phyloP scores from a whole-genome alignment of 495 filamentous ascomycete species.

The Aspergillus sclerotiicarbonarius region DNA sequence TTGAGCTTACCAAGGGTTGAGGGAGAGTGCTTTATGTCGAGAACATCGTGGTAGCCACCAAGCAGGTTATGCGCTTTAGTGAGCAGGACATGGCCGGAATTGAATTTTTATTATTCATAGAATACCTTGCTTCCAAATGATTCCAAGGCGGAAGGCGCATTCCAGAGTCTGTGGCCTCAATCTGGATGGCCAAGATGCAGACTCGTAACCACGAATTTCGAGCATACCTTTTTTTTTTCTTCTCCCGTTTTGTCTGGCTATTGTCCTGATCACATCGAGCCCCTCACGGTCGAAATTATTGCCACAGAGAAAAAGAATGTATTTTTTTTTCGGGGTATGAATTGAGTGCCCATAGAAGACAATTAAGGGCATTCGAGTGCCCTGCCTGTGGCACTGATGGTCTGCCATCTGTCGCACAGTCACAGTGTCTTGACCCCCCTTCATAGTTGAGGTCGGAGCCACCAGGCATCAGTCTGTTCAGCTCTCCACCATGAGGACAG shows the following conservation, averaged over 20 bases:
- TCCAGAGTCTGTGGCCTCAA: background rate
- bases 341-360: no score
- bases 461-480: background rate
- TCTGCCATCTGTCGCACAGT: background rate
- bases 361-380: no score
- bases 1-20: no score
- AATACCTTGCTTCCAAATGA: background rate
- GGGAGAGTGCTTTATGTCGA: no score
- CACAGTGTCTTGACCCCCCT: conserved; percentile 1
- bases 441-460: background rate
- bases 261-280: background rate
- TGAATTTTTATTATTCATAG: background rate
- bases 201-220: background rate
- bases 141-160: background rate
- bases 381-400: no score
- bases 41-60: background rate
- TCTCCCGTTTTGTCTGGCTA: no score
- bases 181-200: background rate
- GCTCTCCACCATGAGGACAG: no score
- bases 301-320: no score
- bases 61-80: background rate
- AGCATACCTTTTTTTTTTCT: background rate
- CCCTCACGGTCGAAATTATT: background rate
- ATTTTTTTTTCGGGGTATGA: no score
- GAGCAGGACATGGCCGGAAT: background rate